These are phyloP conservation scores for Rubia tinctorum DNA, from an alignment of 305 asterid species.

Conservation along the genomic window DNA sequence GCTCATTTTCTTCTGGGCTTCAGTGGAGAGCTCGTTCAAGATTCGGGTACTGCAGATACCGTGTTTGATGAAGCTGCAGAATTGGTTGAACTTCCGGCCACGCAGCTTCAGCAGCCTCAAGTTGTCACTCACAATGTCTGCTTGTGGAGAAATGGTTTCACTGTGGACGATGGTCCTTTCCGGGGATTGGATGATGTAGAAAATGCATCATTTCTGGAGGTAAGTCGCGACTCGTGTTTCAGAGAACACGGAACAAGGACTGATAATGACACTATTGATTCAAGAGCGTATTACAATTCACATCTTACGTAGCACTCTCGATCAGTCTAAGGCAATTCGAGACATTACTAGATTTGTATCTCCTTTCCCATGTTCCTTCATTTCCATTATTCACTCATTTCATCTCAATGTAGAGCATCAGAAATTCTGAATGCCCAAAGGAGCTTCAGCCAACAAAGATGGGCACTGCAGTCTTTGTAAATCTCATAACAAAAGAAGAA, in stretches of 20 bases:
- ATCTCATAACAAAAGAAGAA: conserved; percentile 54
- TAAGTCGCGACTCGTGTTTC: conserved; percentile 10
- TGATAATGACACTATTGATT: too few species aligned
- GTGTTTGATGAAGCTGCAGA: background rate
- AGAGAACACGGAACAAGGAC: background rate
- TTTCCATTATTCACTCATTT: background rate
- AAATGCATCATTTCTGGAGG: conserved; percentile 75
- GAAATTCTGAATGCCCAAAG: conserved; percentile 61
- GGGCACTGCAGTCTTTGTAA: conserved; percentile 39
- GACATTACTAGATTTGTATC: background rate
- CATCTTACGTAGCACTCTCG: too few species aligned
- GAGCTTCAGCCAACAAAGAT: conserved; percentile 70
- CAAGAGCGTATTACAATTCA: too few species aligned
- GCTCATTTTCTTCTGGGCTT: background rate
- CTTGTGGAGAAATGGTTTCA: conserved; percentile 66
- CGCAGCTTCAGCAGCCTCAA: conserved; percentile 3
- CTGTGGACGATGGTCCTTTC: conserved; percentile 75
- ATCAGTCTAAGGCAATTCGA: too few species aligned
- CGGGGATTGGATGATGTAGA: conserved; percentile 73
- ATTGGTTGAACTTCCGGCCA: background rate
- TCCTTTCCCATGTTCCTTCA: background rate
- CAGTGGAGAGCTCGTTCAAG: background rate
- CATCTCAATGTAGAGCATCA: conserved; percentile 52
- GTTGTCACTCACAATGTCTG: conserved; percentile 6
- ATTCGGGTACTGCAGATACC: background rate